phyloP scores from a whole-genome alignment of 164 flowering plant species.

The Litsea cubeba region DNA sequence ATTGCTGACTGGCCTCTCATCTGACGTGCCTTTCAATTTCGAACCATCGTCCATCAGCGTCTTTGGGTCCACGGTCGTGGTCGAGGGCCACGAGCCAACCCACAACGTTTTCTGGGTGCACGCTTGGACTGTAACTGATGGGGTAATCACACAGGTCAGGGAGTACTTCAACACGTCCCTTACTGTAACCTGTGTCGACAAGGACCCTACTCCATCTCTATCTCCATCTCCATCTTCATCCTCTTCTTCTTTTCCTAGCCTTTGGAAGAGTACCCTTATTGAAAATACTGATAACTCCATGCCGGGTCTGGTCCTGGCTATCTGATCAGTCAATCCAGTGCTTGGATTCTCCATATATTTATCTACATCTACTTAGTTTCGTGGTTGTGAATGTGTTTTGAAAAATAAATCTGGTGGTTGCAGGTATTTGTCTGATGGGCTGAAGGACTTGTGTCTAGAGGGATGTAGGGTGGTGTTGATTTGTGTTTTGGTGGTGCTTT shows the following conservation, averaged over 20 bases:
- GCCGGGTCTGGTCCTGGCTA: constrained; percentile 30
- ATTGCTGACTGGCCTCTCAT: constrained; percentile 50
- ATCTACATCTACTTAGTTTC: too few relatives aligned
- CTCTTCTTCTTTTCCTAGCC: background rate
- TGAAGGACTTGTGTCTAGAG: background rate
- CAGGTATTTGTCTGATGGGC: background rate
- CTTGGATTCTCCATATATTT: too few relatives aligned
- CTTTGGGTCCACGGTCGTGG: constrained; percentile 15
- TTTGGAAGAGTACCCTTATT: constrained; percentile 25
- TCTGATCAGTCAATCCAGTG: constrained; percentile 1
- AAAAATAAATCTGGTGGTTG: background rate
- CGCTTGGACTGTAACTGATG: constrained; percentile 31
- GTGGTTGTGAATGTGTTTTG: background rate
- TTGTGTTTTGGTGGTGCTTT: background rate
- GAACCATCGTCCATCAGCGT: constrained; percentile 7
- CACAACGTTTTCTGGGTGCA: constrained; percentile 24
- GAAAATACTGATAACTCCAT: constrained; percentile 12
- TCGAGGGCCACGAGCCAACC: constrained; percentile 17
- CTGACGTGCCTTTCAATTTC: constrained; percentile 4
- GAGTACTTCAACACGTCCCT: constrained; percentile 36
- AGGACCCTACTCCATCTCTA: background rate
- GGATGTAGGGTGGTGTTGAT: background rate
- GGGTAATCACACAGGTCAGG: constrained; percentile 27
- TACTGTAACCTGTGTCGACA: constrained; percentile 22
- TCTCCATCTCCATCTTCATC: background rate